Evolutionary conservation across 2,329 filamentous ascomycete species (phyloP).

Genomic region (Aspergillus udagawae): DNA sequence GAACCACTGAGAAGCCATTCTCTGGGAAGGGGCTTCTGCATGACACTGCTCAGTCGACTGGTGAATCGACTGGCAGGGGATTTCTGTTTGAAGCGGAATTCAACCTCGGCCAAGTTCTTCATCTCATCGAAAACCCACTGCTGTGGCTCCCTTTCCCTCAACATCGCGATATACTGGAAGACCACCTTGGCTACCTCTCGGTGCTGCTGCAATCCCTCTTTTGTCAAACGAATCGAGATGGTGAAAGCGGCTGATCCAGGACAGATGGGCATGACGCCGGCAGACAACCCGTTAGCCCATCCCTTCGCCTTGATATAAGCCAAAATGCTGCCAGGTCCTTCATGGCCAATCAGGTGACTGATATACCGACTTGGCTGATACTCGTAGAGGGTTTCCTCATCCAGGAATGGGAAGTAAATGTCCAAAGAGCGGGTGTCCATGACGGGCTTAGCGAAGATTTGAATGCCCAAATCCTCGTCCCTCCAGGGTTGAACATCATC

Average conservation of each 20-base stretch:
- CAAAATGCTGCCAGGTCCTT: slow-evolving; percentile 88
- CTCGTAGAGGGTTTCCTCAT: slow-evolving; percentile 75
- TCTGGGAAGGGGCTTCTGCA: slow-evolving; percentile 85
- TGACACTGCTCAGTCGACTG: slow-evolving; percentile 75
- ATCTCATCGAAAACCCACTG: slow-evolving; percentile 95
- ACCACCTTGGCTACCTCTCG: slow-evolving; percentile 76
- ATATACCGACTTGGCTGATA: slow-evolving; percentile 81
- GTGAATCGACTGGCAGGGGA: slow-evolving; percentile 84
- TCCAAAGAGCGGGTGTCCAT: slow-evolving; percentile 80
- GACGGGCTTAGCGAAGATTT: slow-evolving; percentile 85
- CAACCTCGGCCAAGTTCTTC: slow-evolving; percentile 82
- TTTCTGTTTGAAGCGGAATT: slow-evolving; percentile 95
- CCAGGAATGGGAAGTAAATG: slow-evolving; percentile 77
- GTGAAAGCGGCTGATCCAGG: slow-evolving; percentile 79
- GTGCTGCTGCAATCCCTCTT: slow-evolving; percentile 79
- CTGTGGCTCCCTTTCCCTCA: slow-evolving; percentile 74
- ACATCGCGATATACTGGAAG: slow-evolving; percentile 87
- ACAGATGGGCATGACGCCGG: slow-evolving; percentile 71
- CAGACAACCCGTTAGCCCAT: slow-evolving; percentile 79
- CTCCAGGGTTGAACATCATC: slow-evolving; percentile 59
- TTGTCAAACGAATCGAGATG: slow-evolving; percentile 73
- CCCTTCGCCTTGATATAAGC: slow-evolving; percentile 86
- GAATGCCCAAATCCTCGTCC: slow-evolving; percentile 59
- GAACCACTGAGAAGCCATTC: slow-evolving; percentile 84
- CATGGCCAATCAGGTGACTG: slow-evolving; percentile 84